Evolutionary conservation across 2,329 filamentous ascomycete genomes (phyloP).

Genomic region (Xylaria digitata): DNA sequence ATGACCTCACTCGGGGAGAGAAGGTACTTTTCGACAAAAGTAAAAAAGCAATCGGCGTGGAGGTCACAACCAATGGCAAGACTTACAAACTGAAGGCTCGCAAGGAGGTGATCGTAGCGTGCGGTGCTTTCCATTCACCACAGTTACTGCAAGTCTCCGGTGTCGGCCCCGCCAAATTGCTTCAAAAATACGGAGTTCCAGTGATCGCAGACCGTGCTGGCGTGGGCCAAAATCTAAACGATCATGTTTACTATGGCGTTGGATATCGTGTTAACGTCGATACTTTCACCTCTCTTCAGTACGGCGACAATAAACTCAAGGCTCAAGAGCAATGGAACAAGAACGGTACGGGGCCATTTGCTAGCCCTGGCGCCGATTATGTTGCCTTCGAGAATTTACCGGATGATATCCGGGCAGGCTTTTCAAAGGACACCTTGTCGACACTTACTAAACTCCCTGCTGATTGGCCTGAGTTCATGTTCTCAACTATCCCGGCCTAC

Average conservation of each 20-base stretch:
- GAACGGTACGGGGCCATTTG: no score
- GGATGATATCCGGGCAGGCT: no score
- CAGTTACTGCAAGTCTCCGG: constrained; percentile 57
- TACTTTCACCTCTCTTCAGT: no score
- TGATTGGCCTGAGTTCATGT: no score
- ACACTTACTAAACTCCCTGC: no score
- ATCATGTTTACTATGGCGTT: constrained; percentile 51
- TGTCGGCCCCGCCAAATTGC: constrained; percentile 51
- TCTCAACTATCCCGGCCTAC: no score
- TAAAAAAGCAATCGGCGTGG: constrained; percentile 51
- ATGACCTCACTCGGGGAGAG: constrained; percentile 43
- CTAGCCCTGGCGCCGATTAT: no score
- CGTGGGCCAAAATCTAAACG: constrained; percentile 69
- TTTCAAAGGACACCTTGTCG: no score
- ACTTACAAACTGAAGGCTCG: not conserved
- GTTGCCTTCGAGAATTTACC: no score
- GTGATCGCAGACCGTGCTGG: constrained; percentile 65
- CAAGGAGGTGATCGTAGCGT: constrained; percentile 56
- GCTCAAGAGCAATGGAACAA: no score
- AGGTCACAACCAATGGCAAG: constrained; percentile 39
- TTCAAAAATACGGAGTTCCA: constrained; percentile 56
- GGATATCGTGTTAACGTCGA: no score
- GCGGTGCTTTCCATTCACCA: constrained; percentile 55
- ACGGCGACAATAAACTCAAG: no score
- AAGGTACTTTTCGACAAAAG: constrained; percentile 57